Evolutionary conservation across 2,329 filamentous ascomycete species (phyloP).

Genomic region (Capronia epimyces): DNA sequence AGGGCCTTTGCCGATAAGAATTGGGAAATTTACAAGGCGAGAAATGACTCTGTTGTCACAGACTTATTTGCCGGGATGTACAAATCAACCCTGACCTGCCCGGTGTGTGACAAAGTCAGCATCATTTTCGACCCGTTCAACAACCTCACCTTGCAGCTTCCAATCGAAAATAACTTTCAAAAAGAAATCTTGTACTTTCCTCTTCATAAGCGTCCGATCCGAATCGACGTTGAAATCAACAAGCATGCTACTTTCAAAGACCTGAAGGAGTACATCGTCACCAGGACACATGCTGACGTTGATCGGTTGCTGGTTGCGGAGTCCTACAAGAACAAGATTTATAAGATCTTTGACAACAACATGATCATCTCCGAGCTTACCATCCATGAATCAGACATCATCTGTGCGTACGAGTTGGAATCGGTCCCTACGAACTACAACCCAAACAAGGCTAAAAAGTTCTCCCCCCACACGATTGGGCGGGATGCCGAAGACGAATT

Average conservation of each 20-base stretch:
- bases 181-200: conserved; percentile 73
- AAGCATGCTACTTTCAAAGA: conserved; percentile 56
- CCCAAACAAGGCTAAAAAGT: conserved; percentile 48
- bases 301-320: conserved; percentile 71
- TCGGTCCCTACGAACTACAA: conserved; percentile 72
- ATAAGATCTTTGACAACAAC: conserved; percentile 73
- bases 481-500: conserved; percentile 38
- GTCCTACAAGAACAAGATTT: conserved; percentile 77
- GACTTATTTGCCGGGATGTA: conserved; percentile 97
- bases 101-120: conserved; percentile 86
- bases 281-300: conserved; percentile 48
- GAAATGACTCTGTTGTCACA: conserved; percentile 91
- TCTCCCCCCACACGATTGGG: conserved; percentile 32
- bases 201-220: conserved; percentile 63
- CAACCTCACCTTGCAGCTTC: conserved; percentile 83
- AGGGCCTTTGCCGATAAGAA: conserved; percentile 79
- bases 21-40: conserved; percentile 83
- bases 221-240: conserved; percentile 72
- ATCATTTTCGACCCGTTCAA: conserved; percentile 99
- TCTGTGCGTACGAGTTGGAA: conserved; percentile 74
- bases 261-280: conserved; percentile 49
- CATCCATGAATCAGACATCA: conserved; percentile 58
- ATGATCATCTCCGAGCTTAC: conserved; percentile 62
- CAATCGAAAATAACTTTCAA: conserved; percentile 76
- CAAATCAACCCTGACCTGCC: conserved; percentile 93